These are phyloP conservation scores for Xylaria multiplex DNA, from an alignment of 2,329 filamentous ascomycete genomes.

Conservation along the genomic window DNA sequence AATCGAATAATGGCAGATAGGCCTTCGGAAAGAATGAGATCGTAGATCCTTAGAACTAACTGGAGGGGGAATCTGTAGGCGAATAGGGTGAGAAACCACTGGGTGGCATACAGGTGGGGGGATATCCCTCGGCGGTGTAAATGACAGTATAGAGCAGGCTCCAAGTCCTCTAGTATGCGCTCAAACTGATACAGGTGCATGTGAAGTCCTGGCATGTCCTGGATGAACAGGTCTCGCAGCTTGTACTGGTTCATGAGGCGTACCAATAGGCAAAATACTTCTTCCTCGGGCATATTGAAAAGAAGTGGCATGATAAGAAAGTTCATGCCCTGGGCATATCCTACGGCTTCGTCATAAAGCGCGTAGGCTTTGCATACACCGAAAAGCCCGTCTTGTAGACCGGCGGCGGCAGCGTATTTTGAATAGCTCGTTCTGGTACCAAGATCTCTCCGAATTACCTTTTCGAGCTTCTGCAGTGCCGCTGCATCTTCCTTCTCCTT, in stretches of 20 bases:
- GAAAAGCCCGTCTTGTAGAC: constrained; percentile 92
- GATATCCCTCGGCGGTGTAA: constrained; percentile 87
- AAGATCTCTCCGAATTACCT: constrained; percentile 88
- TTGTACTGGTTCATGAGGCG: constrained; percentile 97
- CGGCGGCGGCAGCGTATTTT: constrained; percentile 90
- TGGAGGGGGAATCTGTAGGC: constrained; percentile 97
- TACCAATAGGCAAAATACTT: constrained; percentile 93
- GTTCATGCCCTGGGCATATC: constrained; percentile 99
- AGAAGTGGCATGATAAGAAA: constrained; percentile 96
- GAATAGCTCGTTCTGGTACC: constrained; percentile 95
- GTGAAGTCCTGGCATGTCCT: constrained; percentile 96
- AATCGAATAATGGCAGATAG: constrained; percentile 94
- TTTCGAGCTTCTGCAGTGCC: constrained; percentile 84
- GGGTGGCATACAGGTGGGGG: constrained; percentile 93
- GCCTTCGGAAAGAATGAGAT: constrained; percentile 92
- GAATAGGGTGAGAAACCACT: constrained; percentile 99
- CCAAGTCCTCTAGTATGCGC: constrained; percentile 88
- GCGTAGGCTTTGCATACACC: constrained; percentile 98
- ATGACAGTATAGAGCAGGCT: constrained; percentile 95
- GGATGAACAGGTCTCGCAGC: constrained; percentile 89
- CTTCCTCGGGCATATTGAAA: constrained; percentile 98
- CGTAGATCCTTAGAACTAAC: constrained; percentile 94
- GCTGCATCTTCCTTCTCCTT: constrained; percentile 81
- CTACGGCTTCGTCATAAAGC: constrained; percentile 91
- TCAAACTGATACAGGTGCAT: constrained; percentile 95